Conservation (phyloP, 2,329 filamentous ascomycete genomes). For the Ceratocystis eucalypticola region DNA sequence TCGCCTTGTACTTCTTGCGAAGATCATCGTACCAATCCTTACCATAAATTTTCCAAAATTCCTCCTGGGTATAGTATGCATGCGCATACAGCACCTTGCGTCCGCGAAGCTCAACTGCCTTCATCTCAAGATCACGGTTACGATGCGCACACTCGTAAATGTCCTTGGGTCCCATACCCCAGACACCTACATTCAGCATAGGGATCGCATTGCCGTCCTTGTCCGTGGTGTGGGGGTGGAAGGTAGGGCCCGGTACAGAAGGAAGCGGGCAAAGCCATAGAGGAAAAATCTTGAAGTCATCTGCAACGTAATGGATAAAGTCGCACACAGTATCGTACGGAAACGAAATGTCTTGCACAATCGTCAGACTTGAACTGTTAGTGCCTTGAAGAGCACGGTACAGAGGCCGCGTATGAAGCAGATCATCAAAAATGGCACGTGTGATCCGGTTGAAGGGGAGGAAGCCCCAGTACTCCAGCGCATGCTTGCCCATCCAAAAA, state of each 20-base stretch:
- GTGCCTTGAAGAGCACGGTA: constrained; percentile 52
- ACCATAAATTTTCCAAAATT: constrained; percentile 56
- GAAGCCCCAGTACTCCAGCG: constrained; percentile 47
- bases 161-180: constrained; percentile 37
- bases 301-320: constrained; percentile 38
- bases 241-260: constrained; percentile 24
- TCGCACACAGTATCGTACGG: constrained; percentile 31
- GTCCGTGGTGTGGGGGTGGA: constrained; percentile 27
- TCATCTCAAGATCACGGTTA: constrained; percentile 48
- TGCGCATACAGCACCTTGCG: constrained; percentile 61
- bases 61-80: constrained; percentile 51
- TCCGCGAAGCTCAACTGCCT: constrained; percentile 44
- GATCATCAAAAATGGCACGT: constrained; percentile 45
- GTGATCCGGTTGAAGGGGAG: constrained; percentile 53
- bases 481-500: constrained; percentile 52
- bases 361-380: constrained; percentile 44
- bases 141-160: constrained; percentile 23
- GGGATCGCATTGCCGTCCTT: constrained; percentile 9
- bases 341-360: constrained; percentile 51
- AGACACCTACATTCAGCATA: constrained; percentile 50
- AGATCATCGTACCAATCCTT: constrained; percentile 44
- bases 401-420: constrained; percentile 50
- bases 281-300: constrained; percentile 36
- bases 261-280: constrained; percentile 45
- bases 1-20: constrained; percentile 44